A percentile compares a stretch with the other conserved stretches of the same genome.
phyloP scores from a whole-genome alignment of 257 asterid species.

The Osmanthus fragrans region DNA sequence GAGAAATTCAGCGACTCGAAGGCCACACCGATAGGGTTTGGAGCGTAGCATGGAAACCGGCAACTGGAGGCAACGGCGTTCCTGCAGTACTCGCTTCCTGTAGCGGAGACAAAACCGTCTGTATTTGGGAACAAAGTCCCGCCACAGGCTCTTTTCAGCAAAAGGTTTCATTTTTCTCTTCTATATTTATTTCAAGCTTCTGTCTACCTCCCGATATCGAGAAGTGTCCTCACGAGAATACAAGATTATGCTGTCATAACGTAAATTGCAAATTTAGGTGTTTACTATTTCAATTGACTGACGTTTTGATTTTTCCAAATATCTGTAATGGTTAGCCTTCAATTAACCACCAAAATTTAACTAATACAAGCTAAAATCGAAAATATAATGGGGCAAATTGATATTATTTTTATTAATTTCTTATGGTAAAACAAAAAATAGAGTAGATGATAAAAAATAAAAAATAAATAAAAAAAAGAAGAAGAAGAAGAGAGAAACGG shows the following conservation, averaged over 20 bases:
- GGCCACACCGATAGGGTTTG: conserved; percentile 96
- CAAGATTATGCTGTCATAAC: not conserved
- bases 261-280: not conserved
- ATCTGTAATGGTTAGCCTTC: too few species aligned
- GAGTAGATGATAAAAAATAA: too few species aligned
- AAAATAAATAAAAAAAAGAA: too few species aligned
- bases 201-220: not conserved
- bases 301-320: not conserved
- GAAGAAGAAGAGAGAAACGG: too few species aligned
- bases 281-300: not conserved
- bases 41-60: conserved; percentile 86
- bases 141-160: conserved; percentile 61
- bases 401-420: too few species aligned
- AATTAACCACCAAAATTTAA: too few species aligned
- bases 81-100: conserved; percentile 91
- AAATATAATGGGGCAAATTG: too few species aligned
- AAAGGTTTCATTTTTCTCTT: conserved; percentile 52
- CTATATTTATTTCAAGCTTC: not conserved
- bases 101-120: conserved; percentile 83
- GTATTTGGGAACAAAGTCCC: conserved; percentile 75
- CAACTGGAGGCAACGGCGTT: conserved; percentile 60
- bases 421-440: too few species aligned
- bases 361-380: too few species aligned
- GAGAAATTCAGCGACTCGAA: conserved; percentile 68
- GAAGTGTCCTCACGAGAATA: not conserved